Evolutionary conservation across 2,329 filamentous ascomycete species (phyloP).

Genomic region (Gaeumannomyces sp.): DNA sequence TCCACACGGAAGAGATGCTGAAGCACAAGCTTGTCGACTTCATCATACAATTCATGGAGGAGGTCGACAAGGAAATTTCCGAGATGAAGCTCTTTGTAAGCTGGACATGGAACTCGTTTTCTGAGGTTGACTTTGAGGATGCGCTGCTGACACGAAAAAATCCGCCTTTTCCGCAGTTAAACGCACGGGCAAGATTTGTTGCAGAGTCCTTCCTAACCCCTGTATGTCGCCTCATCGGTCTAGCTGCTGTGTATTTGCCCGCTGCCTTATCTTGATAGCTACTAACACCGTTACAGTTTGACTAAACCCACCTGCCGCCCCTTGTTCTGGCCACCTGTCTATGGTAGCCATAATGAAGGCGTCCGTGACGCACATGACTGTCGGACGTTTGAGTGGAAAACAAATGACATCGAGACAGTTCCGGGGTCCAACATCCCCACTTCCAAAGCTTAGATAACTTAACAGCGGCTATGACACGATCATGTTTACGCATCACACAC

Average conservation of each 20-base stretch:
- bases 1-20: constrained; percentile 96
- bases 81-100: constrained; percentile 99
- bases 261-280: neutral
- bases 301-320: neutral
- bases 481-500: neutral
- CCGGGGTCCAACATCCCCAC: neutral
- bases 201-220: constrained; percentile 97
- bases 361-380: neutral
- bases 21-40: constrained; percentile 99
- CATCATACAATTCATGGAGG: constrained; percentile 99
- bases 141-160: constrained; percentile 4
- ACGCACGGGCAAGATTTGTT: constrained; percentile 93
- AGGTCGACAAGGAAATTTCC: constrained; percentile 99
- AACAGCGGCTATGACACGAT: neutral
- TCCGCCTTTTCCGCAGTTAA: constrained; percentile 55
- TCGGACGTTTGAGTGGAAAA: neutral
- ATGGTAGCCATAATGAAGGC: neutral
- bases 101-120: neutral
- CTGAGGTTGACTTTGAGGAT: neutral
- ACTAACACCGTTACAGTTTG: neutral
- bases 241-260: too few relatives aligned
- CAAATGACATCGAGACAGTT: neutral
- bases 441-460: neutral
- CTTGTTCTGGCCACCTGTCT: neutral
- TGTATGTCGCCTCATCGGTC: constrained; percentile 16